A percentile compares a stretch with the other conserved stretches of the same genome.
phyloP scores from a whole-genome alignment of 2,329 filamentous ascomycete genomes.

The Phyllosticta citriasiana region DNA sequence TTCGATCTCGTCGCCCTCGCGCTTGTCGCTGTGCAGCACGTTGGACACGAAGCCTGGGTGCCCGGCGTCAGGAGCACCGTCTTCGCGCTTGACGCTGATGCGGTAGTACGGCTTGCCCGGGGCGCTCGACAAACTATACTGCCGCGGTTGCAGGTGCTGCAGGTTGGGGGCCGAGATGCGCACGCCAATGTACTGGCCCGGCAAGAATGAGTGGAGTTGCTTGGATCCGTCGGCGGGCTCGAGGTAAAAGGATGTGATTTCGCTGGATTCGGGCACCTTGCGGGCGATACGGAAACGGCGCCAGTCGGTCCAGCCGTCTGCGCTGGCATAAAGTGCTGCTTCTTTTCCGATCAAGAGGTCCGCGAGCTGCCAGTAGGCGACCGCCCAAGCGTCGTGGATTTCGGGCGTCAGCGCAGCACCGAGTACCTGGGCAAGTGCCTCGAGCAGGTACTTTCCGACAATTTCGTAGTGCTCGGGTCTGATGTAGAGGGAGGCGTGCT shows the following conservation, averaged over 20 bases:
- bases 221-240: conserved; percentile 48
- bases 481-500: conserved; percentile 63
- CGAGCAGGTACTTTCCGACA: conserved; percentile 59
- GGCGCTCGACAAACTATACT: conserved; percentile 63
- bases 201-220: conserved; percentile 52
- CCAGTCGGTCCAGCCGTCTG: conserved; percentile 57
- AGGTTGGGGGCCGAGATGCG: conserved; percentile 48
- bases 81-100: conserved; percentile 56
- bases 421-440: conserved; percentile 57
- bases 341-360: conserved; percentile 62
- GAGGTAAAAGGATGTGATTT: conserved; percentile 63
- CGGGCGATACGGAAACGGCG: conserved; percentile 54
- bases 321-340: conserved; percentile 50
- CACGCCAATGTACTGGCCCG: conserved; percentile 64
- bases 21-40: conserved; percentile 52
- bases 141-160: conserved; percentile 50
- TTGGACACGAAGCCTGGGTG: conserved; percentile 61
- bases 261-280: conserved; percentile 56
- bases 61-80: conserved; percentile 36
- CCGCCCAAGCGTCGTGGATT: conserved; percentile 56
- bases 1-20: conserved; percentile 52
- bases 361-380: conserved; percentile 64
- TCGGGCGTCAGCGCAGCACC: conserved; percentile 56
- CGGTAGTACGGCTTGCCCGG: conserved; percentile 54
- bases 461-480: conserved; percentile 59